Base-by-base conservation (phyloP, 345 rosid species). In the Aquilaria sinensis region DNA sequence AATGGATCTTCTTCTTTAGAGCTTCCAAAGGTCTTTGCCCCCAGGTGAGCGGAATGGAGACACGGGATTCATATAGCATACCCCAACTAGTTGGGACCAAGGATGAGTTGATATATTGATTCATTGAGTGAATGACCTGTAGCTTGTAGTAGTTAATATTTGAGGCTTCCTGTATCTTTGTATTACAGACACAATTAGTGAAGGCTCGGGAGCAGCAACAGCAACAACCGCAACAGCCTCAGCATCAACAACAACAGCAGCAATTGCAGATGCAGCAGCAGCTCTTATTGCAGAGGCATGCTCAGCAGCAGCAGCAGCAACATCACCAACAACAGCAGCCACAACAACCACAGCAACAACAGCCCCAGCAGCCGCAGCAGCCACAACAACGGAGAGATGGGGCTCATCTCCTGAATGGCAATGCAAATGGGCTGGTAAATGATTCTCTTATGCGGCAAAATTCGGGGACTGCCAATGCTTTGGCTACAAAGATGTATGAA, bases 201-300 rank as follows among this genome's bases (percentile, higher is more conserved):
- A 81, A 78, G 64, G 79, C 84, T 14, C 71, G 80, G 61, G 85
- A 78, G 34, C 72, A 61, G 59, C 75, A 66, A 58, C 81, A 73
- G 47, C 80, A 68, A 10, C 81, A 80, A 51, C 76, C 63, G 43
- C 80, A 74, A 29, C 87, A 78, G 12, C 80, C 74, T 4, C 78
- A 74, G 50, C 76, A 66, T 31, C 80, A 74, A 29, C 87, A 78
- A 10, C 80, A 77, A 5, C 78, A 74, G 1, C 80, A 70, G 9
- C 89, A 77, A 45, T 63, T 68, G 43, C 91, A 81, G 46, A 75
- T 76, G 62, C 88, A 81, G 32, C 91, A 85, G 53, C 91, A 85
- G 53, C 73, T 79, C 15, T 61, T 75, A 4, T 65, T 76, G 63
- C 91, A 83, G 47, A 78, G 81, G 31, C 85, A 80, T 0, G 77